phyloP scores from a whole-genome alignment of 177 flowering plant species.

The Vitis hybrid region DNA sequence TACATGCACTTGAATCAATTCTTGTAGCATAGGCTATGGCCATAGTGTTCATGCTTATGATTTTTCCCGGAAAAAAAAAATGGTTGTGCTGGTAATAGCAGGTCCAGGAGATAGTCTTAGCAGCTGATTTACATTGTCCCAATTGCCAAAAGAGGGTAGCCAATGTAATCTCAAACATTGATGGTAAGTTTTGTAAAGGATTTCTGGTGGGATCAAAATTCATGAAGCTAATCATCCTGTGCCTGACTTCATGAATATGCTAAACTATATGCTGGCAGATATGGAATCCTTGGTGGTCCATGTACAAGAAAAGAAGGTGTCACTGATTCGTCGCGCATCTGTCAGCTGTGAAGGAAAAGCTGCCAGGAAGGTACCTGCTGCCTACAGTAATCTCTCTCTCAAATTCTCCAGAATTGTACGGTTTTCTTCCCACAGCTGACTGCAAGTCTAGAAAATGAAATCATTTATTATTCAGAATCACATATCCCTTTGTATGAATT shows the following conservation, averaged over 20 bases:
- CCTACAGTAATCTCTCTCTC: not conserved
- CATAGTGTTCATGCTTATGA: too few species aligned
- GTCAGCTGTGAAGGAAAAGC: not conserved
- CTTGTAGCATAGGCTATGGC: not conserved
- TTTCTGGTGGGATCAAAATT: too few species aligned
- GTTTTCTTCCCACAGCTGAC: conserved; percentile 1
- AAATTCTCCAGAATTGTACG: not conserved
- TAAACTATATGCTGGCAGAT: conserved; percentile 3
- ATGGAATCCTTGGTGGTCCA: conserved; percentile 14
- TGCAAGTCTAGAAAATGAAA: not conserved
- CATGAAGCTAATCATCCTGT: not conserved
- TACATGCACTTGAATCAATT: not conserved
- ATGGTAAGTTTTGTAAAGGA: conserved; percentile 4
- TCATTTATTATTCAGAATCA: not conserved
- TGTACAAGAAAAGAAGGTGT: conserved; percentile 17
- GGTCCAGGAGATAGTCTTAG: conserved; percentile 13
- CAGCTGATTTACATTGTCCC: conserved; percentile 13
- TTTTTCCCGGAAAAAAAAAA: too few species aligned
- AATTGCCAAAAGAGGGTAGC: conserved; percentile 10
- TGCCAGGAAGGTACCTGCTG: not conserved
- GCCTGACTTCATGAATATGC: not conserved
- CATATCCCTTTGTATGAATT: not conserved
- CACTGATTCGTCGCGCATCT: conserved; percentile 2
- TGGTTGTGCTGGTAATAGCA: not conserved
- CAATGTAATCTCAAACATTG: conserved; percentile 9